Conservation (phyloP, 2,329 filamentous ascomycete genomes). For the Didymella glomerata region DNA sequence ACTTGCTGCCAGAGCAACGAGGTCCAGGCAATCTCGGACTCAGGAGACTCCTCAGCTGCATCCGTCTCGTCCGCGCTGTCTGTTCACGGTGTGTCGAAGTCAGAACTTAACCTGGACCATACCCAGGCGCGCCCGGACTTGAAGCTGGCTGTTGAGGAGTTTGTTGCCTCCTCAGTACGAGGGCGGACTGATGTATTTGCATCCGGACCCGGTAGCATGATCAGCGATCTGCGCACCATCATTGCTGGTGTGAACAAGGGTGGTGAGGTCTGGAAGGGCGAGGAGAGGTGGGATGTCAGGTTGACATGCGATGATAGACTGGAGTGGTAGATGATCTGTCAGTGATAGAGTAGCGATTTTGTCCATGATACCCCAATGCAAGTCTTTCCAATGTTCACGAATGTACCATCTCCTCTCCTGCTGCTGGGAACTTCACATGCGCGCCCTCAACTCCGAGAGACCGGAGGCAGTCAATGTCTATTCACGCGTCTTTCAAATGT, state of each 20-base stretch:
- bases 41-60: slow-evolving; percentile 27
- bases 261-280: slow-evolving; percentile 45
- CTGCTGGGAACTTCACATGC: too few relatives aligned
- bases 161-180: slow-evolving; percentile 33
- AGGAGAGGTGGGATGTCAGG: slow-evolving; percentile 42
- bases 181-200: slow-evolving; percentile 45
- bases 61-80: slow-evolving; percentile 37
- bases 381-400: not conserved
- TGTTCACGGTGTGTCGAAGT: slow-evolving; percentile 42
- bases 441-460: too few relatives aligned
- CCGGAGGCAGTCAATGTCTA: too few relatives aligned
- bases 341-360: slow-evolving; percentile 7
- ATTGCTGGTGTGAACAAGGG: slow-evolving; percentile 44
- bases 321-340: slow-evolving; percentile 37
- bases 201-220: slow-evolving; percentile 44
- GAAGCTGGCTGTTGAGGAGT: slow-evolving; percentile 31
- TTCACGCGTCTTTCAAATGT: too few relatives aligned
- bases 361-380: slow-evolving; percentile 36
- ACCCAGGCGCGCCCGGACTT: slow-evolving; percentile 37
- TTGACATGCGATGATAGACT: slow-evolving; percentile 46
- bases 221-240: slow-evolving; percentile 45
- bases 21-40: slow-evolving; percentile 30
- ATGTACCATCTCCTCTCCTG: too few relatives aligned
- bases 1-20: slow-evolving; percentile 31
- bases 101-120: slow-evolving; percentile 39